Base-by-base conservation (phyloP, 2,329 filamentous ascomycete genomes). In the Ambrosiella beaveri region DNA sequence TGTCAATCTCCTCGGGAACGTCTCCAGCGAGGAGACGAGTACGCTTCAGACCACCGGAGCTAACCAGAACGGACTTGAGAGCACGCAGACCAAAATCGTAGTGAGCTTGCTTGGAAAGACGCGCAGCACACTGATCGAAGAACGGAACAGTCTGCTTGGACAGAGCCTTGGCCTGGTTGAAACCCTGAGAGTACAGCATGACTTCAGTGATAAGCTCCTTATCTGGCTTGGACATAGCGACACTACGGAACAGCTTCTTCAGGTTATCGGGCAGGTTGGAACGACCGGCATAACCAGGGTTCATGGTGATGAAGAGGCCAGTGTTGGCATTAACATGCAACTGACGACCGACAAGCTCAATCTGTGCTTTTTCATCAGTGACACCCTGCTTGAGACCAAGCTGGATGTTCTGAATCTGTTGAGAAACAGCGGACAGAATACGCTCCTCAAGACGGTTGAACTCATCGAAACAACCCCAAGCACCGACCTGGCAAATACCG, bases 271-370 rank as follows among this genome's bases (percentile, higher is more conserved):
- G 93, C 66, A 99, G 74, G 71, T 98, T 98, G 54, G 93, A 99
- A 71, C 93, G 88, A 59, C 93, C 93, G 57, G 93, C 93, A 71
- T 99, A 99, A 56, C 93, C 93, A 69, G 93, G 93, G 70, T 99
- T 99, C 94, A 99, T 98, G 44, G 93, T 99, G 69, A 99, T 98
- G 75, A 99, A 99, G 68, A 99, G 93, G 65, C 93, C 93, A 55
- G 94, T 97, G 68, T 96, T 95, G 61, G 79, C 77, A 66, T 95
- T 94, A 64, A 99, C 93, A 62, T 78, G 81, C 53, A 98, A 78
- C 64, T 94, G 89, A 58, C 93, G 86, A 54, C 91, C 91, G 57
- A 97, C 86, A 17, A 99, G 76, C 69, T 98, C 93, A 64, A 98
- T 97, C 67, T 96, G 86, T 1, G 88, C 77, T 68, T 87, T 88